phyloP scores from a whole-genome alignment of 2,329 filamentous ascomycete genomes.

The Zopfia rhizophila region DNA sequence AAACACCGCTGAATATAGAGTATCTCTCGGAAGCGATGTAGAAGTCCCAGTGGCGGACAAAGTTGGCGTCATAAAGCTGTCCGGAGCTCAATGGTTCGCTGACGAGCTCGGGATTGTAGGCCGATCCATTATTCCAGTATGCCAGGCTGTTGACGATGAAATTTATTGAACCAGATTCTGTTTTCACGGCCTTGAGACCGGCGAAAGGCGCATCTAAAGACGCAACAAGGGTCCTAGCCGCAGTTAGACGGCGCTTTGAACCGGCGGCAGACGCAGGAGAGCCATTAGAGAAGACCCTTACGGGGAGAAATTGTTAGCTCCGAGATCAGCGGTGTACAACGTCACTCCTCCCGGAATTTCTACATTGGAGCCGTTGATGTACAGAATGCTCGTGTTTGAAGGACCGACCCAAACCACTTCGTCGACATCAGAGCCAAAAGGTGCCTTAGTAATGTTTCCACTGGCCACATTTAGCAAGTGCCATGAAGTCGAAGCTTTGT shows the following conservation, averaged over 20 bases:
- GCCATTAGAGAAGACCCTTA: too few species aligned
- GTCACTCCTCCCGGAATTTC: constrained; percentile 46
- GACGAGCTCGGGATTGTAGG: constrained; percentile 73
- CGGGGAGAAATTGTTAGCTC: constrained; percentile 36
- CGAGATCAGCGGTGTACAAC: constrained; percentile 46
- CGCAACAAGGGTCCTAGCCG: constrained; percentile 39
- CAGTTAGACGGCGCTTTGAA: constrained; percentile 10
- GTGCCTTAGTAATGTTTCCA: constrained; percentile 45
- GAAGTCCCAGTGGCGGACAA: constrained; percentile 83
- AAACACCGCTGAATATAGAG: constrained; percentile 76
- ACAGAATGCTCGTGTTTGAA: constrained; percentile 64
- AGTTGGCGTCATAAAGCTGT: constrained; percentile 77
- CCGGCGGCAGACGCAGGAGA: too few species aligned
- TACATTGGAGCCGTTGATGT: constrained; percentile 73
- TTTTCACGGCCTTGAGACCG: constrained; percentile 59
- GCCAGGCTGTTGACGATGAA: constrained; percentile 68
- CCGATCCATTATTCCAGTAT: constrained; percentile 70
- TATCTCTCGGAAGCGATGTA: constrained; percentile 76
- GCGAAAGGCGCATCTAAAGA: constrained; percentile 59
- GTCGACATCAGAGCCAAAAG: constrained; percentile 43
- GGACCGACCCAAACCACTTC: constrained; percentile 48
- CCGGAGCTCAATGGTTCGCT: constrained; percentile 70
- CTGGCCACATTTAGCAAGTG: constrained; percentile 43
- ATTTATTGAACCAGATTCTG: constrained; percentile 53
- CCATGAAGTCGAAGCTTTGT: constrained; percentile 61